Percentiles rank a stretch among this genome's conserved stretches.
Evolutionary conservation across 805 yeast species (phyloP).

Genomic region (Monosporozyma yasuniensis): DNA sequence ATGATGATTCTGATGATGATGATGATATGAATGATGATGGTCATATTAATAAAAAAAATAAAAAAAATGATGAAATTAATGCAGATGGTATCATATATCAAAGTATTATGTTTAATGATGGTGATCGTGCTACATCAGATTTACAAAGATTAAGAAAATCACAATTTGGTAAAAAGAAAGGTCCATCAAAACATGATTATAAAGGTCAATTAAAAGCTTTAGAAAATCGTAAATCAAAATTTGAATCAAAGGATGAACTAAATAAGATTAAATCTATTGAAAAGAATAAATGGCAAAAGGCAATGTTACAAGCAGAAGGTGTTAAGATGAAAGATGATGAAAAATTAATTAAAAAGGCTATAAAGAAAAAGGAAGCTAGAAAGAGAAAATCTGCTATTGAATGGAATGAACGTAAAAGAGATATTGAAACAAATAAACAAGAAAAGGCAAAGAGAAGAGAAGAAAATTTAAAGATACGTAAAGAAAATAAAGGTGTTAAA

Average conservation of each 20-base stretch:
- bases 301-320: constrained; percentile 83
- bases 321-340: constrained; percentile 84
- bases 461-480: constrained; percentile 78
- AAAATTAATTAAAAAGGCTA: constrained; percentile 71
- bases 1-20: constrained; percentile 28
- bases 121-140: constrained; percentile 70
- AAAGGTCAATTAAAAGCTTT: constrained; percentile 71
- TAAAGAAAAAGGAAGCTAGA: constrained; percentile 71
- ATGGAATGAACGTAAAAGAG: constrained; percentile 85
- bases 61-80: constrained; percentile 28
- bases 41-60: constrained; percentile 26
- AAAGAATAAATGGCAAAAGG: constrained; percentile 77
- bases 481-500: constrained; percentile 75
- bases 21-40: constrained; percentile 17
- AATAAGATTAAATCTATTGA: constrained; percentile 50
- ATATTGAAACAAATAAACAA: constrained; percentile 63
- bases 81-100: constrained; percentile 58
- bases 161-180: constrained; percentile 40
- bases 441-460: constrained; percentile 82
- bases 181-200: constrained; percentile 78
- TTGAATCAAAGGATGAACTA: constrained; percentile 53
- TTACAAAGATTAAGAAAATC: constrained; percentile 46
- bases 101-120: constrained; percentile 75
- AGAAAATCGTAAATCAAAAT: constrained; percentile 61
- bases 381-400: constrained; percentile 82